phyloP scores from a whole-genome alignment of 139 green algal species.

The Coelastrella sp. region DNA sequence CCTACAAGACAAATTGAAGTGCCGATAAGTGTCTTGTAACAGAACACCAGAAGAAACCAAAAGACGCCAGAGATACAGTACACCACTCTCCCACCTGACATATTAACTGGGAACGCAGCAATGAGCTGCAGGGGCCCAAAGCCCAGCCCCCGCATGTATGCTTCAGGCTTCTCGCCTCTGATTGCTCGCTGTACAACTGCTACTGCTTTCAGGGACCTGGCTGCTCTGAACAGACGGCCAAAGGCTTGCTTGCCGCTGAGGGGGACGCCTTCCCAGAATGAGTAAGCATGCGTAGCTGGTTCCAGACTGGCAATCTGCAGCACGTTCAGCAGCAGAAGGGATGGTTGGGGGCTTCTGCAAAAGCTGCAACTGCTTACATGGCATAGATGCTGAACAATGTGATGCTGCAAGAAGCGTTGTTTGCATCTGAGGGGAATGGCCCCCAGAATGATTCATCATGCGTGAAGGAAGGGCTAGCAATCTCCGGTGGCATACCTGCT shows the following conservation, averaged over 20 bases:
- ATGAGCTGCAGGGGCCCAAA: conserved; percentile 87
- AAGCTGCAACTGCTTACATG: too few species aligned
- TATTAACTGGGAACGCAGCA: conserved; percentile 82
- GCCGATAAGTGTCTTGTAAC: too few species aligned
- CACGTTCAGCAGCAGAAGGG: background rate
- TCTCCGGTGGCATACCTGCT: too few species aligned
- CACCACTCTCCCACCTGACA: conserved; percentile 78
- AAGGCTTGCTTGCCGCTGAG: conserved; percentile 78
- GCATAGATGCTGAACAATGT: too few species aligned
- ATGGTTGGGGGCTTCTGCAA: background rate
- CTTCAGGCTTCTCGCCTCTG: conserved; percentile 62
- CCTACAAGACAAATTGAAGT: too few species aligned
- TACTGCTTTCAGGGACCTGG: conserved; percentile 71
- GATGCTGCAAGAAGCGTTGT: too few species aligned
- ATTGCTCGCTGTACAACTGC: conserved; percentile 90
- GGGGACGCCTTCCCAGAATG: conserved; percentile 96
- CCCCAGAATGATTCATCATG: too few species aligned
- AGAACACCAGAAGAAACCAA: too few species aligned
- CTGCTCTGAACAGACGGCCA: conserved; percentile 80
- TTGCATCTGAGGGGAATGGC: too few species aligned
- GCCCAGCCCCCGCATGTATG: conserved; percentile 77
- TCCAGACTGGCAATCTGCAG: conserved; percentile 65
- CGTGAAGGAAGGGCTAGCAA: too few species aligned
- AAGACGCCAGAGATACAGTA: too few species aligned
- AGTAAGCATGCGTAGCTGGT: conserved; percentile 90